Conservation (phyloP, 768 basidiomycete genomes). For the Russula vinacea region DNA sequence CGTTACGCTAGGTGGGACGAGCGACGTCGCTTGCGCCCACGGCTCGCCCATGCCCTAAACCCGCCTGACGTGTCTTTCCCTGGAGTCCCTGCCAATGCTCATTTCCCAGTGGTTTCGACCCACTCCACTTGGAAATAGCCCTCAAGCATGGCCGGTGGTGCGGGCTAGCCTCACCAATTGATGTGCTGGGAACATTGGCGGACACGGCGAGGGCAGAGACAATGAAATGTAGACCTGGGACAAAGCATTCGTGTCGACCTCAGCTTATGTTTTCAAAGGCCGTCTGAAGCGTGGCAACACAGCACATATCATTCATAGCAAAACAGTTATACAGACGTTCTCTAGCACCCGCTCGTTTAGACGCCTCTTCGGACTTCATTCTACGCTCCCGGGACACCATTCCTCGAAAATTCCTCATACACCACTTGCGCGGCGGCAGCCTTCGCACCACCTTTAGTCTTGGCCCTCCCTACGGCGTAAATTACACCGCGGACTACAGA, state of each 20-base stretch:
- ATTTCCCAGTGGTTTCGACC: not conserved
- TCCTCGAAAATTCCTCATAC: not conserved
- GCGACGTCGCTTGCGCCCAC: too few species aligned
- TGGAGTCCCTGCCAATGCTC: not conserved
- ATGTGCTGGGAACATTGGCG: not conserved
- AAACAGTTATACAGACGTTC: not conserved
- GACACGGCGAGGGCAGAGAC: not conserved
- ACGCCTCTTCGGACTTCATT: not conserved
- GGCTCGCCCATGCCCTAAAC: too few species aligned
- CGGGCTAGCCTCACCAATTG: not conserved
- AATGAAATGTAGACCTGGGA: not conserved
- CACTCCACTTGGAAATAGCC: not conserved
- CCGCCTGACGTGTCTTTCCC: too few species aligned
- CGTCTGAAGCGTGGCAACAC: not conserved
- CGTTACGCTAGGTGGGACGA: too few species aligned
- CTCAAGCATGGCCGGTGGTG: not conserved
- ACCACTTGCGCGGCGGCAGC: not conserved
- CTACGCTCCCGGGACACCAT: not conserved
- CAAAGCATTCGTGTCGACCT: not conserved
- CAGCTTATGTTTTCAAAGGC: not conserved
- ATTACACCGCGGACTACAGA: not conserved
- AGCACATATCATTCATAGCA: not conserved
- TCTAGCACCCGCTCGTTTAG: not conserved
- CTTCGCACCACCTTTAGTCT: slow-evolving; percentile 1
- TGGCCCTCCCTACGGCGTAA: slow-evolving; percentile 5